Conservation (phyloP, 805 yeast genomes). For the Saturnispora serradocipensis region DNA sequence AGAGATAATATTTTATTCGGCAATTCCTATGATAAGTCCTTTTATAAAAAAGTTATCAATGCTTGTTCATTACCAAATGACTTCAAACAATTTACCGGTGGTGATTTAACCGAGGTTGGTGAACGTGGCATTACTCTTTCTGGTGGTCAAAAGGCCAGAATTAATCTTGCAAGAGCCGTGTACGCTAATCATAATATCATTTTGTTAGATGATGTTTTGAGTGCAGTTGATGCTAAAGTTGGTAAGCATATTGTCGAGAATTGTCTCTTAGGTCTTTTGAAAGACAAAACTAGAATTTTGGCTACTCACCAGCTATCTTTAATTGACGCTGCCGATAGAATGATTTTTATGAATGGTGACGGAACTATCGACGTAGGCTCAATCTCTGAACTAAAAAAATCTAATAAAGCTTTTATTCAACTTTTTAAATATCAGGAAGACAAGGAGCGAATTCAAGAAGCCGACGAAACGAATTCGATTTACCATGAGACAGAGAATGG, state of each 20-base stretch:
- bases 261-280: constrained; percentile 54
- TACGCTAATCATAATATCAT: constrained; percentile 51
- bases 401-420: constrained; percentile 28
- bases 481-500: constrained; percentile 11
- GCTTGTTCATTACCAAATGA: constrained; percentile 65
- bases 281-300: constrained; percentile 54
- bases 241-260: constrained; percentile 45
- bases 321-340: constrained; percentile 57
- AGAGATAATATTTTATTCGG: constrained; percentile 74
- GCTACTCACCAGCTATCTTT: constrained; percentile 81
- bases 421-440: constrained; percentile 34
- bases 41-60: constrained; percentile 46
- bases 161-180: constrained; percentile 61
- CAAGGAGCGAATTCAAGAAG: constrained; percentile 12
- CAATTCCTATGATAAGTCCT: constrained; percentile 36
- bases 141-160: constrained; percentile 82
- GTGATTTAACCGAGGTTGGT: constrained; percentile 74
- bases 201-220: constrained; percentile 54
- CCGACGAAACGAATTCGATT: constrained; percentile 14
- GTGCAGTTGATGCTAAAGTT: constrained; percentile 70
- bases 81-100: constrained; percentile 57
- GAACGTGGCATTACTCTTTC: constrained; percentile 78
- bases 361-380: constrained; percentile 56
- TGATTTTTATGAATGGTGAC: constrained; percentile 61
- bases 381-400: constrained; percentile 38